Percentiles rank a stretch among this genome's conserved stretches.
phyloP scores from a whole-genome alignment of 257 asterid species.

The Solanum etuberosum region DNA sequence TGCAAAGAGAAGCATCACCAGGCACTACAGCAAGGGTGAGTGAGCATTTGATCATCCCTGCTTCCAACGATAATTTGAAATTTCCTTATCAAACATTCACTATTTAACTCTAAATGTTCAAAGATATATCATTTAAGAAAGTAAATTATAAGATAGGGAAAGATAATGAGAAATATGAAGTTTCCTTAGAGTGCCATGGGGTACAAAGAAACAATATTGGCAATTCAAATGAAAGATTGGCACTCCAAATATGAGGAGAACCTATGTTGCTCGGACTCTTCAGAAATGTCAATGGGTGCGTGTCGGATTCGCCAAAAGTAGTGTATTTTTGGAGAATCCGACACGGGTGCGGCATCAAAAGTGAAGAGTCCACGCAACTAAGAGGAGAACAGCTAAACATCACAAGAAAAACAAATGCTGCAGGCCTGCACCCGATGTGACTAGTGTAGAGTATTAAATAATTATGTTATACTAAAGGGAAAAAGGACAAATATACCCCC shows the following conservation, averaged over 20 bases:
- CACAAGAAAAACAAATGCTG: not conserved
- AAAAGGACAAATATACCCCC: too few relatives aligned
- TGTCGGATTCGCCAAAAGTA: too few relatives aligned
- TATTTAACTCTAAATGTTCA: not conserved
- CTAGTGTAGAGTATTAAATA: not conserved
- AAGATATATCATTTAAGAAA: not conserved
- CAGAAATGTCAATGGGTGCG: too few relatives aligned
- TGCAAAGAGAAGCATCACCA: not conserved
- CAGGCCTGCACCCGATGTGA: not conserved
- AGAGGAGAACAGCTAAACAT: not conserved
- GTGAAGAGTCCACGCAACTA: too few relatives aligned
- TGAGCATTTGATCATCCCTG: not conserved
- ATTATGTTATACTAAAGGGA: not conserved
- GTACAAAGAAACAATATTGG: not conserved
- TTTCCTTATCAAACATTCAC: not conserved
- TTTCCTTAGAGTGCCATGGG: not conserved
- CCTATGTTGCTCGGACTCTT: too few relatives aligned
- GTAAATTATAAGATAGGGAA: not conserved
- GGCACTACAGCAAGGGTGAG: not conserved
- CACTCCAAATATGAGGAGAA: not conserved
- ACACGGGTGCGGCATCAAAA: too few relatives aligned
- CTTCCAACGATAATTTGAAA: not conserved
- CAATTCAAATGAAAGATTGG: not conserved
- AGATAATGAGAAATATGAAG: not conserved
- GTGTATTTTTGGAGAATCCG: too few relatives aligned